phyloP scores from a whole-genome alignment of 1,284 basidiomycete genomes.

The Thelephora terrestris region DNA sequence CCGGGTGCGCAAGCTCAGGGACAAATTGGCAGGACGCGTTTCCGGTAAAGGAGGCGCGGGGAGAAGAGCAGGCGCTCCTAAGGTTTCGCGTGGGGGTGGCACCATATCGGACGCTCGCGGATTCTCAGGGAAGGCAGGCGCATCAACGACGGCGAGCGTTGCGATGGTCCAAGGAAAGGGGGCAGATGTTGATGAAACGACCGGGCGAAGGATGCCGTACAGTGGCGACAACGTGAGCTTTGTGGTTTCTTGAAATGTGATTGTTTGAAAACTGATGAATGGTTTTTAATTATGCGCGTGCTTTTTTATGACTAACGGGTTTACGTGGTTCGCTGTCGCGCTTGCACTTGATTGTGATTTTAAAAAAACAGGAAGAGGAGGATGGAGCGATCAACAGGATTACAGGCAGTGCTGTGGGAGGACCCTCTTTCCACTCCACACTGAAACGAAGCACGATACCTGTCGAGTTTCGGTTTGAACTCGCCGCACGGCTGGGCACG shows the following conservation, averaged over 20 bases:
- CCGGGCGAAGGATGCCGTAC: neutral
- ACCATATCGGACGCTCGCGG: neutral
- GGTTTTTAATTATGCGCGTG: too few species aligned
- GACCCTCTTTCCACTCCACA: too few species aligned
- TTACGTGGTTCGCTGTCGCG: too few species aligned
- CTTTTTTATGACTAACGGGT: too few species aligned
- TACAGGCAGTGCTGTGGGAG: too few species aligned
- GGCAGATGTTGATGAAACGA: neutral
- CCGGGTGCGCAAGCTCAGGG: neutral
- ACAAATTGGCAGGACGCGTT: neutral
- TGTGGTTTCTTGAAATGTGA: too few species aligned
- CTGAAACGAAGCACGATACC: conserved; percentile 29
- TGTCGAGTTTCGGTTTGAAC: conserved; percentile 39
- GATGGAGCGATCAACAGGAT: too few species aligned
- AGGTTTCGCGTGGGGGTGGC: too few species aligned
- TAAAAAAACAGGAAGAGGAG: too few species aligned
- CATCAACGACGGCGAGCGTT: neutral
- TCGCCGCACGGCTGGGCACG: conserved; percentile 33
- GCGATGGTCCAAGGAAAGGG: neutral
- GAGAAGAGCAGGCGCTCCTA: neutral
- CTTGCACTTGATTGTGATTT: too few species aligned
- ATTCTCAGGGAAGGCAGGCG: neutral
- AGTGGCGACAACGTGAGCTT: too few species aligned
- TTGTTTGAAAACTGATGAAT: too few species aligned
- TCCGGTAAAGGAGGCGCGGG: neutral